Evolutionary conservation across 2,329 filamentous ascomycete genomes (phyloP).

Genomic region (Neopestalotiopsis clavispora): DNA sequence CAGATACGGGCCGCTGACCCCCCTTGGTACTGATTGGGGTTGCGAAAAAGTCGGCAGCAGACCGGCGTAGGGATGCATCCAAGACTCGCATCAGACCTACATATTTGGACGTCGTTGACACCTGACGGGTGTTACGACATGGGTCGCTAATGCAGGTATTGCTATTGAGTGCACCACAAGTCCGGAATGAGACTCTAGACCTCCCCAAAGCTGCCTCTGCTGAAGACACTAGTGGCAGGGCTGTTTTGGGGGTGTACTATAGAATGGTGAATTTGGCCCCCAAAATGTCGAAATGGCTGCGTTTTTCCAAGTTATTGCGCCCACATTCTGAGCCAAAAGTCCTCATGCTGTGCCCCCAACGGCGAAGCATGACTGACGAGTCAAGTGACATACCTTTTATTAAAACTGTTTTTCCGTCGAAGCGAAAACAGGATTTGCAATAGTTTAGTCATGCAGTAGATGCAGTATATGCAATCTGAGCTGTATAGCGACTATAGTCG

Average conservation of each 20-base stretch:
- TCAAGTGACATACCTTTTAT: not conserved
- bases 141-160: conserved; percentile 9
- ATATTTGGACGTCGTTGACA: not conserved
- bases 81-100: conserved; percentile 1
- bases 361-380: not conserved
- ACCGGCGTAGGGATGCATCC: not conserved
- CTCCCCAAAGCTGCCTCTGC: not conserved
- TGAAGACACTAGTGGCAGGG: not conserved
- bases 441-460: not conserved
- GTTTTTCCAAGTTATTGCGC: not conserved
- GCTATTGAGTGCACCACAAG: not conserved
- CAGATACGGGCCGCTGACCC: conserved; percentile 6
- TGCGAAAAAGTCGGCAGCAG: not conserved
- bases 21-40: not conserved
- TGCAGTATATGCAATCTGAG: too few relatives aligned
- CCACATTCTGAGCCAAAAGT: not conserved
- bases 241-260: not conserved
- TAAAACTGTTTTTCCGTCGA: not conserved
- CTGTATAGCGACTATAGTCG: not conserved
- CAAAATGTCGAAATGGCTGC: not conserved
- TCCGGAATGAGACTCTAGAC: conserved; percentile 1
- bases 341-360: not conserved
- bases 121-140: conserved; percentile 12
- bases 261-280: not conserved
- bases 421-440: not conserved